Evolutionary conservation across 2,329 filamentous ascomycete genomes (phyloP).

Genomic region (Penicillium sp.): DNA sequence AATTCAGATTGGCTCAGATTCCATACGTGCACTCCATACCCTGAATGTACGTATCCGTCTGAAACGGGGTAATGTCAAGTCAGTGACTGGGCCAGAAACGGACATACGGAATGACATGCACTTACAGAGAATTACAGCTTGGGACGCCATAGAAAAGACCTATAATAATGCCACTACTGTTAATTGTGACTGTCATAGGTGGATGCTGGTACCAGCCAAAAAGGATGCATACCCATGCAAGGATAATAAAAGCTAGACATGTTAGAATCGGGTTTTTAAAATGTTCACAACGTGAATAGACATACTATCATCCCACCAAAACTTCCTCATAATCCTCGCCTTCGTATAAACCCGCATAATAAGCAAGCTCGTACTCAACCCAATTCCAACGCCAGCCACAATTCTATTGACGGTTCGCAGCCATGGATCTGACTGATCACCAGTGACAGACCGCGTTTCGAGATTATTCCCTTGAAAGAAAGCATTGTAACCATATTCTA

Average conservation of each 20-base stretch:
- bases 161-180: neutral
- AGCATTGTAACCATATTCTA: neutral
- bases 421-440: neutral
- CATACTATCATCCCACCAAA: constrained; percentile 20
- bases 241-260: constrained; percentile 4
- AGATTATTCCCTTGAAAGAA: neutral
- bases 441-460: neutral
- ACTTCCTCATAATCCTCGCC: constrained; percentile 12
- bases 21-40: neutral
- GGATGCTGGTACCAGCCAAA: neutral
- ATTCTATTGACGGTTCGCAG: neutral
- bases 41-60: constrained; percentile 2
- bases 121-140: constrained; percentile 9
- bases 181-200: neutral
- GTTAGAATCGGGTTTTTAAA: neutral
- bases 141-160: neutral
- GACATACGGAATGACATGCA: neutral
- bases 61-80: neutral
- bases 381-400: neutral
- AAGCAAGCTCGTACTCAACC: constrained; percentile 1
- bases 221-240: constrained; percentile 6
- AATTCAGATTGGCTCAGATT: neutral
- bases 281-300: neutral
- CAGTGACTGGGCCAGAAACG: neutral
- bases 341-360: constrained; percentile 16